Evolutionary conservation across 495 filamentous ascomycete genomes (phyloP).

Genomic region (Xylaria cubensis): DNA sequence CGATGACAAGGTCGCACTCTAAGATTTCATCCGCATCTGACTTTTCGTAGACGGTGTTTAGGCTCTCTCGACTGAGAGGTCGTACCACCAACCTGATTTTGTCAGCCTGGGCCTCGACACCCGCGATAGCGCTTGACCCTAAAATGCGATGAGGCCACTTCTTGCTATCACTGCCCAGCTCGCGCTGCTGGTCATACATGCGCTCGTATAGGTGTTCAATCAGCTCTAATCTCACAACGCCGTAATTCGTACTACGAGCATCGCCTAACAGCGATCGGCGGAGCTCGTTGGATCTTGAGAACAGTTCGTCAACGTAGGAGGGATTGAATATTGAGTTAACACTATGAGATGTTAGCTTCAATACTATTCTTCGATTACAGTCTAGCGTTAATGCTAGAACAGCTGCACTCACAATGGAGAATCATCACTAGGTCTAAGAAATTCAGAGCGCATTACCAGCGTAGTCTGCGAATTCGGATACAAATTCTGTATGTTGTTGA

Average conservation of each 20-base stretch:
- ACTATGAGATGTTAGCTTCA: slow-evolving; percentile 51
- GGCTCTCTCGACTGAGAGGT: slow-evolving; percentile 44
- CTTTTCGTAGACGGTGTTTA: slow-evolving; percentile 28
- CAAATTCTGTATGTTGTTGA: slow-evolving; percentile 80
- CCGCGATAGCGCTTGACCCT: slow-evolving; percentile 65
- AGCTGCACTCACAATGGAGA: slow-evolving; percentile 81
- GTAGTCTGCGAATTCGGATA: slow-evolving; percentile 81
- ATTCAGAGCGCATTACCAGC: slow-evolving; percentile 78
- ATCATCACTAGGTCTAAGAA: slow-evolving; percentile 89
- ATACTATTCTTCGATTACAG: neutral
- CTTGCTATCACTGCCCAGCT: slow-evolving; percentile 66
- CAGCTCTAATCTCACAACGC: slow-evolving; percentile 85
- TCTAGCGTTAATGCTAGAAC: neutral
- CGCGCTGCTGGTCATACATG: slow-evolving; percentile 82
- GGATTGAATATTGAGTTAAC: slow-evolving; percentile 98
- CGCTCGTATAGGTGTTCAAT: slow-evolving; percentile 86
- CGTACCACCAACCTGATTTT: slow-evolving; percentile 49
- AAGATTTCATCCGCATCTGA: slow-evolving; percentile 58
- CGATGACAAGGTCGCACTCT: slow-evolving; percentile 80
- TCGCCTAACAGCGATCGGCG: slow-evolving; percentile 67
- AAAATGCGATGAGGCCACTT: slow-evolving; percentile 85
- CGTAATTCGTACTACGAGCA: slow-evolving; percentile 87
- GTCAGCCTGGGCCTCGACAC: slow-evolving; percentile 57
- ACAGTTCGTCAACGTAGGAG: slow-evolving; percentile 76
- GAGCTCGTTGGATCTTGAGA: slow-evolving; percentile 63